These are phyloP conservation scores for Zygosaccharomyces rouxii DNA, from an alignment of 805 yeast genomes.

Conservation along the genomic window DNA sequence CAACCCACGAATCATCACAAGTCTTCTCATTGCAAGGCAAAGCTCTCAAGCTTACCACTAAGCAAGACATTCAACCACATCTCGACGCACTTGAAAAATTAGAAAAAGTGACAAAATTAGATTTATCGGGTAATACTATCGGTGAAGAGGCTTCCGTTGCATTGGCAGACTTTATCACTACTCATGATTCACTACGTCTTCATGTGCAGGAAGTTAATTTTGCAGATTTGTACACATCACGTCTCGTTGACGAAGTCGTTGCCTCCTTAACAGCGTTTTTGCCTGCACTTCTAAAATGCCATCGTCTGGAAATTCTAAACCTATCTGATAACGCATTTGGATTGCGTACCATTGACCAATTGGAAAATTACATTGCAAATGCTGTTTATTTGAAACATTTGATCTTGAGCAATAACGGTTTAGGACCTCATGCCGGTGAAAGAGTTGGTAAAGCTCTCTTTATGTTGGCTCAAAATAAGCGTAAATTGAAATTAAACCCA, in stretches of 20 bases:
- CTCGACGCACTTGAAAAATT: constrained; percentile 49
- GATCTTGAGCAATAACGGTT: constrained; percentile 89
- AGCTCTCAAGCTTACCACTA: constrained; percentile 69
- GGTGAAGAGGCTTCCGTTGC: constrained; percentile 84
- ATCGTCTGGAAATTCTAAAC: constrained; percentile 67
- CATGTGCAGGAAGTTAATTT: constrained; percentile 67
- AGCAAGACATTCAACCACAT: constrained; percentile 68
- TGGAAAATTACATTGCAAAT: constrained; percentile 69
- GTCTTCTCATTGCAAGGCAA: constrained; percentile 66
- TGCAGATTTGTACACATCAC: constrained; percentile 91
- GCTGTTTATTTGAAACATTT: constrained; percentile 81
- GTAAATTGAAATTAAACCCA: constrained; percentile 40
- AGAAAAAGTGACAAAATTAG: constrained; percentile 48
- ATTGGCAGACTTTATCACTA: constrained; percentile 52
- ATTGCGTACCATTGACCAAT: constrained; percentile 85
- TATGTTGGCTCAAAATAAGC: constrained; percentile 63
- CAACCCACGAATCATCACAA: constrained; percentile 43
- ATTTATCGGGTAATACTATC: constrained; percentile 88
- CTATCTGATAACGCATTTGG: constrained; percentile 96
- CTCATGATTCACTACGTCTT: constrained; percentile 35
- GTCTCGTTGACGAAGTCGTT: constrained; percentile 93
- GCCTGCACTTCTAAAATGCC: constrained; percentile 65
- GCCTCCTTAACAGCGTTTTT: constrained; percentile 67
- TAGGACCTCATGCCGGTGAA: constrained; percentile 97
- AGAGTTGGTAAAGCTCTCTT: constrained; percentile 84